Percentiles rank a stretch among this genome's conserved stretches.
Conservation (phyloP, 2,329 filamentous ascomycete genomes). For the Ophiostoma tasmaniense region DNA sequence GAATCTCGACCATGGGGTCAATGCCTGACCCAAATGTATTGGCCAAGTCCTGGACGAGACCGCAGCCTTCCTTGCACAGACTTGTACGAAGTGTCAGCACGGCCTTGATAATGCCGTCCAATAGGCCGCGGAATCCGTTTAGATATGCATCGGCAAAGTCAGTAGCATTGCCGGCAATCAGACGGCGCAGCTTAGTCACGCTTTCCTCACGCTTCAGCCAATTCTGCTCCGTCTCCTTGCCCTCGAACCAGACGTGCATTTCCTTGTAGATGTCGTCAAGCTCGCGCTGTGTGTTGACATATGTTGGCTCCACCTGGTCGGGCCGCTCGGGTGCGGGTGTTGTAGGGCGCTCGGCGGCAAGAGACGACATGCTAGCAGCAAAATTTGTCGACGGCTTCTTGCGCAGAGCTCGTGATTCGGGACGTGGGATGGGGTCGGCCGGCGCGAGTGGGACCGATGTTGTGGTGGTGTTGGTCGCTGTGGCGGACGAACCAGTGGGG, state of each 20-base stretch:
- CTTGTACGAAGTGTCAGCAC: conserved; percentile 80
- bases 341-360: conserved; percentile 41
- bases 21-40: conserved; percentile 66
- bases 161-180: conserved; percentile 73
- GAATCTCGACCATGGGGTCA: conserved; percentile 81
- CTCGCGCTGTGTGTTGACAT: conserved; percentile 76
- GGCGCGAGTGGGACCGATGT: neutral
- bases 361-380: conserved; percentile 44
- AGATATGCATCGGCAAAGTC: conserved; percentile 69
- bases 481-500: conserved; percentile 33
- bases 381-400: conserved; percentile 28
- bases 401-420: conserved; percentile 24
- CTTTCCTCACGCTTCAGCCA: conserved; percentile 83
- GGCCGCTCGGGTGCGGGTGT: conserved; percentile 56
- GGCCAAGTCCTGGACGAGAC: conserved; percentile 76
- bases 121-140: conserved; percentile 58
- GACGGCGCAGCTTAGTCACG: conserved; percentile 63
- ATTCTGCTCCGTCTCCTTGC: conserved; percentile 81
- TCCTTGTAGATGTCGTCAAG: conserved; percentile 79
- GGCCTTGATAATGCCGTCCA: conserved; percentile 85
- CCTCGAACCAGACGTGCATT: conserved; percentile 77
- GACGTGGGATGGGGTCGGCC: conserved; percentile 33
- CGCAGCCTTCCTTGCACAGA: conserved; percentile 77
- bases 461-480: conserved; percentile 22
- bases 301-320: conserved; percentile 68